A percentile compares a stretch with the other conserved stretches of the same genome.
Conservation (phyloP, 495 filamentous ascomycete genomes). For the Letharia columbiana region DNA sequence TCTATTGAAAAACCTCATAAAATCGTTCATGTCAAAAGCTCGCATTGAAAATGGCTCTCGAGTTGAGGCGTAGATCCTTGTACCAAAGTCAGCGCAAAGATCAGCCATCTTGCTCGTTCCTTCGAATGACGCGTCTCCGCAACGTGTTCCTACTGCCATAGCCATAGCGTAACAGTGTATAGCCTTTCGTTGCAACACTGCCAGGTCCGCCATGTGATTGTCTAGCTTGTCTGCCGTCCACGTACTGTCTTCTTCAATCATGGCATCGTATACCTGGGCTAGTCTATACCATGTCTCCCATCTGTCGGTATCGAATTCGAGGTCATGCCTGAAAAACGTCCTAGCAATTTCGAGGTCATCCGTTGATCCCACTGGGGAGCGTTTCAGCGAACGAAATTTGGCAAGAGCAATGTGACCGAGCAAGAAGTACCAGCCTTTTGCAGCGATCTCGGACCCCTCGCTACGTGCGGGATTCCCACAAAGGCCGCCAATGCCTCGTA, state of each 20-base stretch:
- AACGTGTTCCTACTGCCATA: slow-evolving; percentile 59
- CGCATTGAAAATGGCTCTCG: slow-evolving; percentile 87
- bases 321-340: slow-evolving; percentile 71
- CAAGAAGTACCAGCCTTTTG: slow-evolving; percentile 87
- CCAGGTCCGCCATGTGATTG: slow-evolving; percentile 65
- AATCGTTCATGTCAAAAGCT: slow-evolving; percentile 65
- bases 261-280: slow-evolving; percentile 82
- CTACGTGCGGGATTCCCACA: slow-evolving; percentile 42
- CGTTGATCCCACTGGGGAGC: slow-evolving; percentile 63
- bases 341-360: slow-evolving; percentile 81
- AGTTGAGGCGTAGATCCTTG: slow-evolving; percentile 82
- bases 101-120: slow-evolving; percentile 63
- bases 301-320: slow-evolving; percentile 72
- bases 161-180: slow-evolving; percentile 95
- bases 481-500: slow-evolving; percentile 65
- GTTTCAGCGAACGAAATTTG: slow-evolving; percentile 79
- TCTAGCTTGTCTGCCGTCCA: slow-evolving; percentile 98
- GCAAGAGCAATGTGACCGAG: slow-evolving; percentile 80
- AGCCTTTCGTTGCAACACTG: slow-evolving; percentile 65
- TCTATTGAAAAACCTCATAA: slow-evolving; percentile 61
- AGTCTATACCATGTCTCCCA: slow-evolving; percentile 98
- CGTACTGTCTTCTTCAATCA: slow-evolving; percentile 82
- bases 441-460: slow-evolving; percentile 53
- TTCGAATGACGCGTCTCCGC: slow-evolving; percentile 52
- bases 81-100: slow-evolving; percentile 83